Base-by-base conservation (phyloP, 768 basidiomycete species). In the Suillus tomentosus region DNA sequence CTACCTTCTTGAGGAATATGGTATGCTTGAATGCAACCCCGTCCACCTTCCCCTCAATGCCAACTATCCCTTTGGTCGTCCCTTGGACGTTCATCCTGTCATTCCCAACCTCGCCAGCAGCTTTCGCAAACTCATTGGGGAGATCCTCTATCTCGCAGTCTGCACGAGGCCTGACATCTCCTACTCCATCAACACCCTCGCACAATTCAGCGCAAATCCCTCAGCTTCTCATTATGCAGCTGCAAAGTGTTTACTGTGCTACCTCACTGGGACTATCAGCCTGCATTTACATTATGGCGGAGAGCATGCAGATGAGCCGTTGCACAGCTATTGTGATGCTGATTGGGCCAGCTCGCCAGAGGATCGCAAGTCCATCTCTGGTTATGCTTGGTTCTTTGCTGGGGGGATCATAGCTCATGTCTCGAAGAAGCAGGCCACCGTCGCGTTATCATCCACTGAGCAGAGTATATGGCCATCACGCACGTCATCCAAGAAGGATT, bases 1-100 rank as follows among this genome's bases (percentile, higher is more conserved):
- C 3, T 47, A 47, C 3, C 45, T 47, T 0, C 45, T 47, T 0
- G n/a, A 47, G 10, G 45, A 47, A 82, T 82, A 85, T 74, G 80
- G 85, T 0, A 10, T 47, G 11, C 45, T 47, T 2, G 1, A 47
- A 3, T 47, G 45, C n/a, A 47, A 47, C n/a, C 45, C 45, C 3
- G n/a, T 47, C 2, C n/a, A 11, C 0, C 45, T 47, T 11, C 45
- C 45, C 2, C n/a, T 47, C n/a, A 0, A 47, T 1, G 11, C 45
- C 7, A 47, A 47, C n/a, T 11, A 5, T 11, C 45, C 45, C 1
- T 47, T 22, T 0, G n/a, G 45, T 0, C n/a, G 3, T 22, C 19
- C 45, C 2, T n/a, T 3, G 0, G 45, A 47, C n/a, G 5, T 2
- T 3, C n/a, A n/a, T 22, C 10, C 45, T 5, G 45, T 22, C 9